Percentiles rank a stretch among this genome's conserved stretches.
Evolutionary conservation across 441 rosid genomes (phyloP).

Genomic region (Geranium incanum): DNA sequence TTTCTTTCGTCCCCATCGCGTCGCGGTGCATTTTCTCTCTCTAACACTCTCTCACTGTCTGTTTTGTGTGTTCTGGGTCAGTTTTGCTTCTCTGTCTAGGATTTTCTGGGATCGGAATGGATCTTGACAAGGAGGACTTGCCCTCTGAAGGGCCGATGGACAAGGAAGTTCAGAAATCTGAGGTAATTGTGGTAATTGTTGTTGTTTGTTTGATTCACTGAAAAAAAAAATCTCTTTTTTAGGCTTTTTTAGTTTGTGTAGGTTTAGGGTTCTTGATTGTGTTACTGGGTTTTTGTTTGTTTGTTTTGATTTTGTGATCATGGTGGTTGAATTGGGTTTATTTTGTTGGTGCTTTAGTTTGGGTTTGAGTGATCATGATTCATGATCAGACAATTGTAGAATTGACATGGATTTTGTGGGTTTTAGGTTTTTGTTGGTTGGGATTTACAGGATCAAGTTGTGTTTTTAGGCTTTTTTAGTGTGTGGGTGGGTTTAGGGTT

Average conservation of each 20-base stretch:
- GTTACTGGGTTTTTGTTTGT: not conserved
- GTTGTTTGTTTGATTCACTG: not conserved
- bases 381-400: too few species aligned
- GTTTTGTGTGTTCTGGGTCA: not conserved
- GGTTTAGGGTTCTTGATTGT: not conserved
- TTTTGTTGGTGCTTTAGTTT: not conserved
- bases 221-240: not conserved
- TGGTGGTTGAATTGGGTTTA: not conserved
- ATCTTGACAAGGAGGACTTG: not conserved
- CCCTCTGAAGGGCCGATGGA: not conserved
- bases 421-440: too few species aligned
- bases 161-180: not conserved
- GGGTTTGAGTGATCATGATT: too few species aligned
- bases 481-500: not conserved
- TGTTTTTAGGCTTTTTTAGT: not conserved
- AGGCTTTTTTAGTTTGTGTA: not conserved
- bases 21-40: not conserved
- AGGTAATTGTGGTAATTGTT: conserved; percentile 5
- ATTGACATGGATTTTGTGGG: too few species aligned
- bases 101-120: not conserved
- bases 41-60: not conserved
- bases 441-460: too few species aligned
- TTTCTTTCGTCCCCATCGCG: not conserved
- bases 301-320: not conserved
- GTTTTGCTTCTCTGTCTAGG: conserved; percentile 2